Evolutionary conservation across 768 basidiomycete genomes (phyloP).

Genomic region (Hygrocybe punicea): DNA sequence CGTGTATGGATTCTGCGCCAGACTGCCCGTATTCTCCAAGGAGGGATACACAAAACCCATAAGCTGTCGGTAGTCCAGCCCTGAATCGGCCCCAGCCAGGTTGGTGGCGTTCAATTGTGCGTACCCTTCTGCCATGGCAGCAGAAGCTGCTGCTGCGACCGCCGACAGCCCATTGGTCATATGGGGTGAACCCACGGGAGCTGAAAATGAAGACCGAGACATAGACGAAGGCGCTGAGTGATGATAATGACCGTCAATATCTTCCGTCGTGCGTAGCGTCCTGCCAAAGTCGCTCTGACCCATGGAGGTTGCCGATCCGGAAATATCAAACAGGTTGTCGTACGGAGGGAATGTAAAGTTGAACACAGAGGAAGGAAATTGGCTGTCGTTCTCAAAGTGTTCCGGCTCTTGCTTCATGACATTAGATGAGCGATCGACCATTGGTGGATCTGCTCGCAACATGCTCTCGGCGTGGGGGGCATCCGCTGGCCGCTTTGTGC

Average conservation of each 20-base stretch:
- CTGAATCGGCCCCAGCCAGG: conserved; percentile 46
- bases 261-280: conserved; percentile 1
- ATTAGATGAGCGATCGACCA: conserved; percentile 23
- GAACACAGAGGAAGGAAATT: conserved; percentile 68
- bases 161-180: conserved; percentile 57
- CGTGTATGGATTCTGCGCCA: conserved; percentile 56
- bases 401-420: conserved; percentile 38
- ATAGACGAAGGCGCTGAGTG: conserved; percentile 23
- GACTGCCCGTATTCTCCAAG: conserved; percentile 41
- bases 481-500: conserved; percentile 74
- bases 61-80: conserved; percentile 61
- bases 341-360: conserved; percentile 70
- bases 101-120: conserved; percentile 60
- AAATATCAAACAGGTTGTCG: conserved; percentile 59
- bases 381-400: conserved; percentile 39
- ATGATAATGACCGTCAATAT: conserved; percentile 5
- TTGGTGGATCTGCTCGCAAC: conserved; percentile 71
- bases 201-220: conserved; percentile 20
- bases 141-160: conserved; percentile 60
- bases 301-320: conserved; percentile 18
- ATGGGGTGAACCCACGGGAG: conserved; percentile 26
- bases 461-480: conserved; percentile 77
- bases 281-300: conserved; percentile 20
- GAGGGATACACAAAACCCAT: conserved; percentile 63
- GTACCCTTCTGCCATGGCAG: conserved; percentile 71